Evolutionary conservation across 2,329 filamentous ascomycete species (phyloP), one percentile per base, ranked within the genome.

Genomic region (Trichoderma sp.): DNA sequence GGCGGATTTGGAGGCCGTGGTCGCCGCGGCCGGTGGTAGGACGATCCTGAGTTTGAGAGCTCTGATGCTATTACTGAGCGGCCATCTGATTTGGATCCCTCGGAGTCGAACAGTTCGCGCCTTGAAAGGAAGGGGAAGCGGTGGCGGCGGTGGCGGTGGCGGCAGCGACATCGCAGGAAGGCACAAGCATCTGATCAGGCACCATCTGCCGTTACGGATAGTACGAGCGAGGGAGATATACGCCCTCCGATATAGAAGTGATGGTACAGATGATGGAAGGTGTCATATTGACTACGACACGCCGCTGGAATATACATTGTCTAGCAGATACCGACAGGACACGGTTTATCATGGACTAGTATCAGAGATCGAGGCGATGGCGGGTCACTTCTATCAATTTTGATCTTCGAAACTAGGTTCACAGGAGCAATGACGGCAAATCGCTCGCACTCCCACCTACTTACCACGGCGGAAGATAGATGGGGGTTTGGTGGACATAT

Each of bases 1-100:
- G 71, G 71, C 39, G 73, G 74, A 2, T 72, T 72, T 56, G 70
- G 76, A 13, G 75, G 74, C 22, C 73, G 76, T 35, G 76, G 78
- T 29, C 76, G 75, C 19, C 67, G 76, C 39, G 72, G 76, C 37
- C 68, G 76, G 58, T 74, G 76, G 75, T 73, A 72, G 61, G 19
- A 32, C n/a, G 34, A 22, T 34, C 39, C 15, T 32, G n/a, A 39
- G 13, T 42, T 15, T 25, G 12, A 27, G 37, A 8, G 29, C 19
- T 15, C 22, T 35, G 39, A 17, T 13, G 17, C 7, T 29, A 59
- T 32, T 25, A 10, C 37, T 39, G 22, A 53, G 57, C 45, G 60
- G 59, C 13, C 29, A 57, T 22, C n/a, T 15, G 50, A 9, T 59
- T 42, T 19, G 37, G 29, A 9, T 27, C 6, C 66, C 27, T n/a